A percentile compares a stretch with the other conserved stretches of the same genome.
Conservation (phyloP, 176 grass and related monocot genomes). For the Raddia guianensis region DNA sequence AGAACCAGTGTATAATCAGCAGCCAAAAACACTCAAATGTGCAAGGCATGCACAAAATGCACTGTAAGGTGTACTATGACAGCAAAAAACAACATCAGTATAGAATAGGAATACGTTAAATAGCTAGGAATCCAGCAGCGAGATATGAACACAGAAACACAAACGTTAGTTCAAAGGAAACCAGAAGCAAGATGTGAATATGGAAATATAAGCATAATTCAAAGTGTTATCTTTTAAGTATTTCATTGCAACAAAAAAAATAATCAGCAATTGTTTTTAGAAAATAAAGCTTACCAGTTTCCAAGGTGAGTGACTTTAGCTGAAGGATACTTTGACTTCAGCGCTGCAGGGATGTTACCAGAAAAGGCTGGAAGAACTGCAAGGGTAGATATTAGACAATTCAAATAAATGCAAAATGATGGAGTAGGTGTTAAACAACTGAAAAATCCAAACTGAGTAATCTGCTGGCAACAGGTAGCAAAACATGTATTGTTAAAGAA, state of each 20-base stretch:
- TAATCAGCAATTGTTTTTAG: conserved; percentile 20
- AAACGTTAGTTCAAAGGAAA: not conserved
- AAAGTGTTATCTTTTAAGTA: conserved; percentile 18
- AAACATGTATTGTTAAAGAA: not conserved
- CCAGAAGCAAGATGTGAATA: not conserved
- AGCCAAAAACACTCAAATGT: conserved; percentile 19
- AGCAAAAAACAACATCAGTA: not conserved
- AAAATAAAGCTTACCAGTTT: conserved; percentile 58
- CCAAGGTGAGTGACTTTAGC: conserved; percentile 75
- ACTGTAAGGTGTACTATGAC: not conserved
- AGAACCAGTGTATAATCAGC: not conserved
- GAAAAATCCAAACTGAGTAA: not conserved
- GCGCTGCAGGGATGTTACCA: conserved; percentile 63
- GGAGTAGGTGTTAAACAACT: not conserved
- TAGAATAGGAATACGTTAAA: not conserved
- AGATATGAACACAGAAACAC: not conserved
- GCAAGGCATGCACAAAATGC: not conserved
- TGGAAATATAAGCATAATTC: conserved; percentile 13
- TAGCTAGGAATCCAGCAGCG: not conserved
- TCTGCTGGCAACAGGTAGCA: not conserved
- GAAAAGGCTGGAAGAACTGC: conserved; percentile 86
- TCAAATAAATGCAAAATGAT: conserved; percentile 1
- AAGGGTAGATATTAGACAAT: conserved; percentile 26
- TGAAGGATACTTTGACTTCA: conserved; percentile 68
- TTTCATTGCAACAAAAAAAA: not conserved